phyloP scores from a whole-genome alignment of 495 filamentous ascomycete genomes.

The Annulohypoxylon nitens region DNA sequence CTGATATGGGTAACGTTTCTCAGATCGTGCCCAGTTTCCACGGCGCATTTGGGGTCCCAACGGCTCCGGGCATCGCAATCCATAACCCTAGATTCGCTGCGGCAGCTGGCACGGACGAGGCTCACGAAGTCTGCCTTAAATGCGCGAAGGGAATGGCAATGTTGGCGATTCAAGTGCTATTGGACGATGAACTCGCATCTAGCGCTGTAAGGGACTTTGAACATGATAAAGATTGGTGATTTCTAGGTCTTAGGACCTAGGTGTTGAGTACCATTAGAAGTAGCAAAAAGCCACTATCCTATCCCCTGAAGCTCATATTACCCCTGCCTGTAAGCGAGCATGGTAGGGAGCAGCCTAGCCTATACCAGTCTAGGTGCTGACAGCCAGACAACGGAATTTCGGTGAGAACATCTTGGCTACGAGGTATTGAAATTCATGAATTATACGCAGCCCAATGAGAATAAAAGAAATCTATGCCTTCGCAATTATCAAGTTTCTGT shows the following conservation, averaged over 20 bases:
- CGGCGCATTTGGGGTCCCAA: constrained; percentile 65
- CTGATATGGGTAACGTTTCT: constrained; percentile 68
- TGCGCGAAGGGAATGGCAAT: constrained; percentile 70
- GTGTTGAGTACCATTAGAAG: background rate
- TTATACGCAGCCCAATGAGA: too few species aligned
- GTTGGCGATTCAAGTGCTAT: constrained; percentile 63
- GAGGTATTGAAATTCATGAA: too few species aligned
- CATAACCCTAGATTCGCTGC: constrained; percentile 68
- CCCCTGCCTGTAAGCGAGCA: too few species aligned
- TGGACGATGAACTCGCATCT: constrained; percentile 62
- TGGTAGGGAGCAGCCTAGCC: too few species aligned
- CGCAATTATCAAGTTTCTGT: too few species aligned
- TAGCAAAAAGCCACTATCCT: too few species aligned
- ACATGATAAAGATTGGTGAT: constrained; percentile 40
- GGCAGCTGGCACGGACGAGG: constrained; percentile 64
- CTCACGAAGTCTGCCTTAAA: constrained; percentile 59
- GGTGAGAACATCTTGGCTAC: too few species aligned
- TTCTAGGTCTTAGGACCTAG: background rate
- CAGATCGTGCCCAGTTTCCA: constrained; percentile 71
- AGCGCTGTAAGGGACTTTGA: constrained; percentile 58
- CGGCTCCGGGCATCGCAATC: constrained; percentile 61
- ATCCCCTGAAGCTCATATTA: too few species aligned
- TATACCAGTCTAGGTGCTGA: too few species aligned
- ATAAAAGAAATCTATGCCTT: too few species aligned
- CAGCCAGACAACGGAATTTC: too few species aligned